Evolutionary conservation across 495 filamentous ascomycete genomes (phyloP).

Genomic region (Tetracladium setigerum): DNA sequence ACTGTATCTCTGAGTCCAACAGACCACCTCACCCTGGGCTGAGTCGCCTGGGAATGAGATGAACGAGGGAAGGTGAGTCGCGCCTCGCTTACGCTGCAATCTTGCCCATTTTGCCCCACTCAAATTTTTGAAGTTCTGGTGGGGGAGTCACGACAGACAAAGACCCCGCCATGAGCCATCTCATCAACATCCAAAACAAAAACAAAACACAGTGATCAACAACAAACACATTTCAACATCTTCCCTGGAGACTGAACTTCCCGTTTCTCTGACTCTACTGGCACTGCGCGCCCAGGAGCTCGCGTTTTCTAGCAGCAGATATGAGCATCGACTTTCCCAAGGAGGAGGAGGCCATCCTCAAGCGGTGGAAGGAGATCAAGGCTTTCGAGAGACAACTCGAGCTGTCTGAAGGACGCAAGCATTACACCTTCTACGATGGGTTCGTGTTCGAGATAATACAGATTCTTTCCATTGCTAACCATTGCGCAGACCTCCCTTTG

Average conservation of each 20-base stretch:
- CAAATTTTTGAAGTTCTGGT: too few relatives aligned
- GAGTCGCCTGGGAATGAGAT: too few relatives aligned
- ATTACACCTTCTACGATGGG: slow-evolving; percentile 82
- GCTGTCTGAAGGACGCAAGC: slow-evolving; percentile 55
- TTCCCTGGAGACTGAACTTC: too few relatives aligned
- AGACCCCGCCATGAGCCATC: too few relatives aligned
- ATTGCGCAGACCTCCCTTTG: slow-evolving; percentile 37
- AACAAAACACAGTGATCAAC: background rate
- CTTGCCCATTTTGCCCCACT: too few relatives aligned
- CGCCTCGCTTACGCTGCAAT: too few relatives aligned
- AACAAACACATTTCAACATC: background rate
- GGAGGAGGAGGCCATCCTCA: slow-evolving; percentile 76
- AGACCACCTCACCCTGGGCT: too few relatives aligned
- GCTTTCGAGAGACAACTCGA: slow-evolving; percentile 69
- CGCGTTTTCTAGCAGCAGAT: slow-evolving; percentile 4
- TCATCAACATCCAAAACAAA: background rate
- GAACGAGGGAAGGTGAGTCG: too few relatives aligned
- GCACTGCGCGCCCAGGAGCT: background rate
- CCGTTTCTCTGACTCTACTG: background rate
- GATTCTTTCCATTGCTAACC: slow-evolving; percentile 7
- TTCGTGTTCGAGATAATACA: background rate
- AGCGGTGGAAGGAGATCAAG: slow-evolving; percentile 81
- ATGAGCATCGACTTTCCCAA: slow-evolving; percentile 92
- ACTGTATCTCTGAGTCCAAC: too few relatives aligned
- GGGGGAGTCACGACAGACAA: too few relatives aligned